Evolutionary conservation across 176 grass and related monocot genomes (phyloP), one percentile per base, ranked within the genome.

Genomic region (Phragmites australis): DNA sequence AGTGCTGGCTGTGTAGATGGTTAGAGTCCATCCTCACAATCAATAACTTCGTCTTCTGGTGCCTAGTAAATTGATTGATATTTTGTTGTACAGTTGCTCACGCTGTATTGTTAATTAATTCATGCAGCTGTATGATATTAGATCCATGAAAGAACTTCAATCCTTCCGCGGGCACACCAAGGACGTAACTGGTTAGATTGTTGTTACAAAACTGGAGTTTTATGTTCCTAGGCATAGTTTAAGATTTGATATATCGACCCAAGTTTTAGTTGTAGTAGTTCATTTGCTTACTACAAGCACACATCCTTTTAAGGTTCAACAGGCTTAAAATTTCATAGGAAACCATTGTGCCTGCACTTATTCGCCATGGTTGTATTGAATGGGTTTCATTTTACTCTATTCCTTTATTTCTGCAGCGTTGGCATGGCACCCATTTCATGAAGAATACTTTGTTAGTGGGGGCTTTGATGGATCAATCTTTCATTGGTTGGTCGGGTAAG

Each of bases 401-500:
- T 59, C 21, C 63, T 87, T 83, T 25, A 57, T 93, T 82, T 86
- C 6, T 86, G 81, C 86, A 99, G 96, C 96, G 68, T 84, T 99
- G 86, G 90, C 92, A 51, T 99, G 96, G 96, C 96, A 99, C 70
- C 92, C 96, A 70, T 99, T 99, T 82, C 96, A 99, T 64, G 96
- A 99, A 91, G 96, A 99, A 78, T 99, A 99, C 76, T 99, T 99
- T 83, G 93, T 93, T 83, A 99, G 96, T 66, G 96, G 96, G 69
- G 93, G 96, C 82, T 99, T 91, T 82, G 96, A 95, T 82, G 96
- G 96, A 76, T 85, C 88, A 56, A 95, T 95, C 72, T 99, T 95
- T 84, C 92, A 99, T 93, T 99, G 96, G 96, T 91, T 99, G 86
- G 96, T 99, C 1, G 96, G 96, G 96, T 99, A 91, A 87, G 82